Evolutionary conservation across 768 basidiomycete genomes (phyloP).

Genomic region (Rhizopogon roseolus): DNA sequence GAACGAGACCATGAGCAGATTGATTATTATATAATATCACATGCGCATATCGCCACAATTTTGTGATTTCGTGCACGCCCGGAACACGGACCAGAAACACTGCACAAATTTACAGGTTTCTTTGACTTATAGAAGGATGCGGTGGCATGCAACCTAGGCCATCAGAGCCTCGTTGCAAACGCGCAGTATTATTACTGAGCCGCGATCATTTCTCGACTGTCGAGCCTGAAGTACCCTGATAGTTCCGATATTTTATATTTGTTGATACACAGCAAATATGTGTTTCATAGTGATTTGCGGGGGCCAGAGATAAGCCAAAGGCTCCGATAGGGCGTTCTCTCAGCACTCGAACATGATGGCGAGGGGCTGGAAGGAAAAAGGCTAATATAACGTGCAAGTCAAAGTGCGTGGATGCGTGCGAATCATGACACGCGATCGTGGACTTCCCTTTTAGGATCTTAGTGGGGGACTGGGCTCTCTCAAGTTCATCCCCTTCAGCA

Average conservation of each 20-base stretch:
- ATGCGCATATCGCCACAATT: no score
- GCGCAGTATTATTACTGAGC: no score
- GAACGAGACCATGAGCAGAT: no score
- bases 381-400: no score
- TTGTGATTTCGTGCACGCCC: no score
- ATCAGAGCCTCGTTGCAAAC: no score
- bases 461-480: constrained; percentile 7
- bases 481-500: constrained; percentile 11
- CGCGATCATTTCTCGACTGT: no score
- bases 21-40: no score
- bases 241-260: not conserved
- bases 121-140: no score
- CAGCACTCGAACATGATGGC: not conserved
- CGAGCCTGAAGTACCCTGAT: not conserved
- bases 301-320: constrained; percentile 4
- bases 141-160: no score
- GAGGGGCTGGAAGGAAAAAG: not conserved
- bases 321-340: not conserved
- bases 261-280: constrained; percentile 11
- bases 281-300: constrained; percentile 5
- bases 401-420: not conserved
- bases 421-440: constrained; percentile 22
- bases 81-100: no score
- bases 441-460: constrained; percentile 18
- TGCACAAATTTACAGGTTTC: no score